phyloP scores from a whole-genome alignment of 768 basidiomycete species.

The Lactarius deliciosus region DNA sequence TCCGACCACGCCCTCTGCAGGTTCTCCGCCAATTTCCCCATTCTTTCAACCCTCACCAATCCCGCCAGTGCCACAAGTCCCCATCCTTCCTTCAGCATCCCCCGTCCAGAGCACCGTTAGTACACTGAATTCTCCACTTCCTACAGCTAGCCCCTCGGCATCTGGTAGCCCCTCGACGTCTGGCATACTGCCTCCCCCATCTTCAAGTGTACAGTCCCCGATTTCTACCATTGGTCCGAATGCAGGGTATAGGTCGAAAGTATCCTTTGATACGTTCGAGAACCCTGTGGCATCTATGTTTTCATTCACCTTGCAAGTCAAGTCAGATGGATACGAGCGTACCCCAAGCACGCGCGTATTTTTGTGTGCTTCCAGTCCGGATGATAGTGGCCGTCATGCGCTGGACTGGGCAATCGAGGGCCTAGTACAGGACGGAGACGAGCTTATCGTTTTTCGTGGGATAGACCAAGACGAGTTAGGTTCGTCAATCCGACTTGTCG shows the following conservation, averaged over 20 bases:
- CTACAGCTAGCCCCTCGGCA: conserved; percentile 9
- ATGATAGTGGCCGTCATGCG: conserved; percentile 86
- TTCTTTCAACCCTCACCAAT: conserved; percentile 20
- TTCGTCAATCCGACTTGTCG: conserved; percentile 37
- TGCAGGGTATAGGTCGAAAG: conserved; percentile 54
- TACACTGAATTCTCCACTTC: conserved; percentile 7
- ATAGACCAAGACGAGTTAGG: conserved; percentile 85
- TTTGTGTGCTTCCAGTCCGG: conserved; percentile 82
- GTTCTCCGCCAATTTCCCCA: conserved; percentile 27
- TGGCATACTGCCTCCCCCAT: conserved; percentile 17
- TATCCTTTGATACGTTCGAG: conserved; percentile 87
- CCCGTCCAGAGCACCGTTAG: conserved; percentile 11
- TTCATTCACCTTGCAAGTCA: conserved; percentile 82
- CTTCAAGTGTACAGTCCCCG: conserved; percentile 11
- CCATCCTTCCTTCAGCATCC: conserved; percentile 2
- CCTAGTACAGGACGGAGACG: conserved; percentile 86
- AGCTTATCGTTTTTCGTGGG: conserved; percentile 88
- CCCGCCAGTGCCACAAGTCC: conserved; percentile 2
- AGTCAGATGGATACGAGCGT: conserved; percentile 77
- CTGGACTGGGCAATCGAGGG: conserved; percentile 90
- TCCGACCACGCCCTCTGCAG: conserved; percentile 31
- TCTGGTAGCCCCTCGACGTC: neutral
- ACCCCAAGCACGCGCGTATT: conserved; percentile 81
- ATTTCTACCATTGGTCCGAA: conserved; percentile 33
- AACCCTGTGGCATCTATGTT: conserved; percentile 81